These are phyloP conservation scores for Cyclospora cayetanensis DNA, from an alignment of 169 alveolate genomes.

Conservation along the genomic window DNA sequence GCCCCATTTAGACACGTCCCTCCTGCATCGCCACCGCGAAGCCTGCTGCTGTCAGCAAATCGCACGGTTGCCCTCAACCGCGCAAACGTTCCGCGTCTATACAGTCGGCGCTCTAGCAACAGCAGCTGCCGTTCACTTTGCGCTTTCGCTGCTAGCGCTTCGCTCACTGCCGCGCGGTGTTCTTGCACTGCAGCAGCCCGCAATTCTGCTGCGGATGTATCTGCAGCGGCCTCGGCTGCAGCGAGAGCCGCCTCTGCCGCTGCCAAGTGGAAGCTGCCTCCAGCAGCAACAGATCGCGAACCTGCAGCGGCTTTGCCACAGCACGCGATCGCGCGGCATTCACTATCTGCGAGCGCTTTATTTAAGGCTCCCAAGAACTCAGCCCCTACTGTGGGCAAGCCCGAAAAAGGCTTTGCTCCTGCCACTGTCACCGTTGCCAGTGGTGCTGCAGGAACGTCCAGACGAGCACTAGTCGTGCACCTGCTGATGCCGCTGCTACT, in stretches of 20 bases:
- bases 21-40: too few species aligned
- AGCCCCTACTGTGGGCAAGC: background rate
- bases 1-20: too few species aligned
- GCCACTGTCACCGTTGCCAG: background rate
- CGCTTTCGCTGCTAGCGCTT: background rate
- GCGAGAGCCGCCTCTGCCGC: background rate
- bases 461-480: too few species aligned
- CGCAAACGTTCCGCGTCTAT: background rate
- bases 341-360: background rate
- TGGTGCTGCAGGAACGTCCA: background rate
- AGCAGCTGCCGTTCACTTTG: conserved; percentile 24
- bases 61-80: background rate
- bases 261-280: background rate
- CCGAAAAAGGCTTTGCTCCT: background rate
- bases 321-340: background rate
- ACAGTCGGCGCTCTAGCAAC: background rate
- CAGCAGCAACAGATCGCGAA: background rate
- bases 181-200: background rate
- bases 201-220: background rate
- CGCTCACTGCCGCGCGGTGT: background rate
- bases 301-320: background rate
- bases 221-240: conserved; percentile 8
- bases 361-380: background rate
- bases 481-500: too few species aligned
- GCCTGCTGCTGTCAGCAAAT: background rate